Evolutionary conservation across 2,329 filamentous ascomycete species (phyloP), one percentile per base, ranked within the genome.

Genomic region (Talaromyces sp.): DNA sequence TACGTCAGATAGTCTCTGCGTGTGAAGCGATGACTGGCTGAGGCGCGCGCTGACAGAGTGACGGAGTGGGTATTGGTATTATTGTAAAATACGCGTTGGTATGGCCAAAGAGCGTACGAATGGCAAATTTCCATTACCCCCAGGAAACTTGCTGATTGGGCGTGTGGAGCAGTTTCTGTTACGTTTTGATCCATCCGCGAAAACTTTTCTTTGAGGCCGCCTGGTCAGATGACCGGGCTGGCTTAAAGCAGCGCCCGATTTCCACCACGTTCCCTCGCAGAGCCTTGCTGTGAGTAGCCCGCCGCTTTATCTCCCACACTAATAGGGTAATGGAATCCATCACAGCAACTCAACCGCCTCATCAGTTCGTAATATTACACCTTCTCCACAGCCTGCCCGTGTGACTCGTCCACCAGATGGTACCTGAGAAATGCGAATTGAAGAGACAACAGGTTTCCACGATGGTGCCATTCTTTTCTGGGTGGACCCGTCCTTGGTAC

Each of bases 131-230:
- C 69, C 66, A 74, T 75, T 75, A 74, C 73, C 73, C 73, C 71
- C 71, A 71, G 66, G 67, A 73, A 76, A 74, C 67, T 64, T 66
- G 66, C 31, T 70, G 54, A 78, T 77, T 79, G 76, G 76, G 49
- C 58, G 22, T 2, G 1, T 1, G 4, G 14, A n/a, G 45, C 63
- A 69, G 47, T 77, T 78, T 78, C 73, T 75, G 67, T 78, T 78
- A 78, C 75, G 76, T 77, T 70, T 73, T 62, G 64, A 47, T 49
- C 43, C 52, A 54, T 61, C 41, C 8, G n/a, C 45, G 35, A 54
- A 54, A 59, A 45, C 9, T 45, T 59, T 59, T 67, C 67, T 69
- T 67, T 62, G 54, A 64, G 39, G 59, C 56, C 50, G 64, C 13
- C 63, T 31, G 67, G 73, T 77, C 75, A 77, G 73, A 75, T 77